Evolutionary conservation across 768 basidiomycete species (phyloP).

Genomic region (Fomitopsis serialis): DNA sequence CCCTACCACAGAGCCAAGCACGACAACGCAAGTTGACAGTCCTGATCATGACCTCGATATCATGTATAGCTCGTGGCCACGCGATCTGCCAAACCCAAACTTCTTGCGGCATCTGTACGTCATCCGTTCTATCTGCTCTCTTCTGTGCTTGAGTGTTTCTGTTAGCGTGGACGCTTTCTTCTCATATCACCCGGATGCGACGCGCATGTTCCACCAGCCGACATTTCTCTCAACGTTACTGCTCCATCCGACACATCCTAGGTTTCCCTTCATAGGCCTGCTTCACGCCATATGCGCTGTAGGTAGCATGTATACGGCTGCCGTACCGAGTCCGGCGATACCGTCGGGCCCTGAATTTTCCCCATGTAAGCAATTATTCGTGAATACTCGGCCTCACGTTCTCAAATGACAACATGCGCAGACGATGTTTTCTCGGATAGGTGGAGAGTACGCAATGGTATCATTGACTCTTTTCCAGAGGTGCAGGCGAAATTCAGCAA

Average conservation of each 20-base stretch:
- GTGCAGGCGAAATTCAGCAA: conserved; percentile 54
- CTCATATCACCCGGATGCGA: conserved; percentile 67
- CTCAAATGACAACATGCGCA: not conserved
- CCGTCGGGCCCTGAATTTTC: conserved; percentile 4
- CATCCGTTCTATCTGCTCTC: conserved; percentile 15
- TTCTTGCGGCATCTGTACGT: conserved; percentile 58
- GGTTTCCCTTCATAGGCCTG: conserved; percentile 66
- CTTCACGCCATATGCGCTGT: conserved; percentile 87
- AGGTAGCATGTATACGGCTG: conserved; percentile 70
- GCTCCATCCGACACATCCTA: conserved; percentile 60
- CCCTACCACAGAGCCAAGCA: not conserved
- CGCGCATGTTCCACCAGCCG: conserved; percentile 61
- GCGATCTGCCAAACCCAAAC: conserved; percentile 53
- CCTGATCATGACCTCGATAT: not conserved
- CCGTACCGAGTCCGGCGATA: conserved; percentile 50
- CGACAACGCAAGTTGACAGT: not conserved
- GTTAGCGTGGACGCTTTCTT: conserved; percentile 76
- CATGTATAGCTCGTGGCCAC: conserved; percentile 42
- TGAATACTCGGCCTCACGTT: not conserved
- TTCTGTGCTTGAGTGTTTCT: not conserved
- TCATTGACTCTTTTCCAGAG: conserved; percentile 58
- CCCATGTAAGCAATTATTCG: conserved; percentile 1
- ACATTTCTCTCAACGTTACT: conserved; percentile 62
- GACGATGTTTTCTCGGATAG: conserved; percentile 5
- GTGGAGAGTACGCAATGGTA: not conserved